A percentile compares a stretch with the other conserved stretches of the same genome.
Evolutionary conservation across 2,329 filamentous ascomycete genomes (phyloP).

Genomic region (Hypocrella siamensis): DNA sequence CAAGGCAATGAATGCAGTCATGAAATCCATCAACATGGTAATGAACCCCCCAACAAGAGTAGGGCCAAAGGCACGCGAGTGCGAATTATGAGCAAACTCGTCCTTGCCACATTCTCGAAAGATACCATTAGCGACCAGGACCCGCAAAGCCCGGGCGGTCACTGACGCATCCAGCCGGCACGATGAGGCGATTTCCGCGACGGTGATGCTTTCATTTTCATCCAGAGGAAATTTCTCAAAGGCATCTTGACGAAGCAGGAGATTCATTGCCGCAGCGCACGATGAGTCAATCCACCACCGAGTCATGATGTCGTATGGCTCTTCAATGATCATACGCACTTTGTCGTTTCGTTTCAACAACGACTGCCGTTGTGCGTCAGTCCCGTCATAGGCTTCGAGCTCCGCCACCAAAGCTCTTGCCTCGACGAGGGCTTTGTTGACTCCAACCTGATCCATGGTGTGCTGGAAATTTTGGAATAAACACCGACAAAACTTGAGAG

Average conservation of each 20-base stretch:
- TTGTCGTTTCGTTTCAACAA: conserved; percentile 8
- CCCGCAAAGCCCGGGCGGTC: conserved; percentile 15
- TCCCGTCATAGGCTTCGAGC: conserved; percentile 8
- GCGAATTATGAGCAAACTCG: conserved; percentile 16
- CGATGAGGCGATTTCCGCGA: not conserved
- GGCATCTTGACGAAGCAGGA: conserved; percentile 7
- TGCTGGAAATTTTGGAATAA: too few relatives aligned
- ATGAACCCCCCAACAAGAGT: conserved; percentile 14
- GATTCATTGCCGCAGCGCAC: conserved; percentile 7
- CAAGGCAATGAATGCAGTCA: conserved; percentile 9
- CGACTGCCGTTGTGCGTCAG: conserved; percentile 4
- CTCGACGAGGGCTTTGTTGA: not conserved
- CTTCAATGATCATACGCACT: conserved; percentile 8
- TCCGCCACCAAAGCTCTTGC: conserved; percentile 7
- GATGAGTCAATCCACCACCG: conserved; percentile 9
- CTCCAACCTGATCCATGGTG: not conserved
- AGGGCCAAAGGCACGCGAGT: conserved; percentile 13
- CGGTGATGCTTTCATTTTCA: not conserved
- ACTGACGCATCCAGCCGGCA: conserved; percentile 14
- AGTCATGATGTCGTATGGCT: conserved; percentile 8
- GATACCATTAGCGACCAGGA: conserved; percentile 14
- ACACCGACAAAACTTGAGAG: too few relatives aligned
- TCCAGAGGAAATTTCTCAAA: conserved; percentile 7
- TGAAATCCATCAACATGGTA: conserved; percentile 16
- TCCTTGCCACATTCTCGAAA: conserved; percentile 13